phyloP scores from a whole-genome alignment of 345 rosid species.

The Linum trigynum region DNA sequence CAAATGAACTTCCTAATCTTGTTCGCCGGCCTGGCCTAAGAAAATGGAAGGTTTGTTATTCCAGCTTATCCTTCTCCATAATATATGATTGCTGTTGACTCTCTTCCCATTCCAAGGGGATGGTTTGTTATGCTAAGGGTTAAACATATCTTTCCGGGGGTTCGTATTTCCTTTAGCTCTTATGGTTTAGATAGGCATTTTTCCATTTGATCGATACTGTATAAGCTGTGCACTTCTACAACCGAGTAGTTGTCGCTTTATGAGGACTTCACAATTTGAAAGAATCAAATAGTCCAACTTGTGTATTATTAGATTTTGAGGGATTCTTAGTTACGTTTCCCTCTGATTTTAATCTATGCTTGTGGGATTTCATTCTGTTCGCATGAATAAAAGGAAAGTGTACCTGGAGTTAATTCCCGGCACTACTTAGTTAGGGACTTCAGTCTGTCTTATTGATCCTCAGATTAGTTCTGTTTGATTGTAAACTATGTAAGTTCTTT shows the following conservation, averaged over 20 bases:
- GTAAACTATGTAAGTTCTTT: no score
- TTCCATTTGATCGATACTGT: neutral
- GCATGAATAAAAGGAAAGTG: no score
- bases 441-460: no score
- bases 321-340: neutral
- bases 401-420: no score
- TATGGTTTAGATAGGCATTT: neutral
- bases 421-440: no score
- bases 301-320: neutral
- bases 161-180: neutral
- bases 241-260: no score
- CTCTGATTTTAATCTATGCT: no score
- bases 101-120: neutral
- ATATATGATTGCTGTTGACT: neutral
- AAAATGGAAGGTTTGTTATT: slow-evolving; percentile 73
- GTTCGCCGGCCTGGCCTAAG: slow-evolving; percentile 69
- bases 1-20: slow-evolving; percentile 73
- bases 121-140: neutral
- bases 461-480: no score
- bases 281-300: neutral
- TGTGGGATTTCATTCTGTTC: no score
- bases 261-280: no score
- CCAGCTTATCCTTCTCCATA: neutral
- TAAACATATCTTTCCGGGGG: neutral
- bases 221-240: neutral